Evolutionary conservation across 495 filamentous ascomycete species (phyloP).

Genomic region (Alectoria sarmentosa): DNA sequence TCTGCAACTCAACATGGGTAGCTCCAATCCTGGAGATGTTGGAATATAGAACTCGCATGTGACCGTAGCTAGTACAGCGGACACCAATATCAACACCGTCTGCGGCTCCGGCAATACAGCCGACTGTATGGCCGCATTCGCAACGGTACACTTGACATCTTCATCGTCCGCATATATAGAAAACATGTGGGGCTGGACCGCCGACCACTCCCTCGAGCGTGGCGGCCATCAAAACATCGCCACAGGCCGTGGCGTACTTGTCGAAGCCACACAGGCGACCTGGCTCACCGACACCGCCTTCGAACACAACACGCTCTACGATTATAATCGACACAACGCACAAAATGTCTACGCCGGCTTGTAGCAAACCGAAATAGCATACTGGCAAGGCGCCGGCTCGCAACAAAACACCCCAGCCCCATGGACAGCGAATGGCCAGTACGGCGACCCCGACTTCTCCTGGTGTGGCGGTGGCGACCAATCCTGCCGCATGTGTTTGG

Average conservation of each 20-base stretch:
- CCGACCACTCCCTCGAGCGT: constrained; percentile 44
- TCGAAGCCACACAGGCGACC: constrained; percentile 40
- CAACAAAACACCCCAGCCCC: constrained; percentile 36
- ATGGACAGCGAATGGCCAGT: constrained; percentile 32
- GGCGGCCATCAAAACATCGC: constrained; percentile 37
- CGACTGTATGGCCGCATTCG: constrained; percentile 46
- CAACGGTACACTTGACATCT: constrained; percentile 42
- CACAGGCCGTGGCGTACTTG: constrained; percentile 43
- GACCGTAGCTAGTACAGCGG: constrained; percentile 46
- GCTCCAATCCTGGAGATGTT: constrained; percentile 45
- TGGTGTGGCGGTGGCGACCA: constrained; percentile 32
- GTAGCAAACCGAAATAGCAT: constrained; percentile 40
- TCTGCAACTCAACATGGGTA: constrained; percentile 47
- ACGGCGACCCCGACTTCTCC: constrained; percentile 39
- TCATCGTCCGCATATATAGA: constrained; percentile 48
- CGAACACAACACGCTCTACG: constrained; percentile 45
- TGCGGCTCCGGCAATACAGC: constrained; percentile 26
- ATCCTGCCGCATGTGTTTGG: constrained; percentile 39
- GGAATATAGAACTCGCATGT: constrained; percentile 51
- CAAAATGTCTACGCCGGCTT: constrained; percentile 42
- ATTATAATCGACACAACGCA: constrained; percentile 43
- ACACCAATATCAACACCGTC: constrained; percentile 34
- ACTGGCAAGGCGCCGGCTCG: constrained; percentile 40
- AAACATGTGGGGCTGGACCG: constrained; percentile 54
- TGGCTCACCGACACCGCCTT: constrained; percentile 40